Base-by-base conservation (phyloP, 1,284 basidiomycete species). In the Neotropicomus parvogracilis region DNA sequence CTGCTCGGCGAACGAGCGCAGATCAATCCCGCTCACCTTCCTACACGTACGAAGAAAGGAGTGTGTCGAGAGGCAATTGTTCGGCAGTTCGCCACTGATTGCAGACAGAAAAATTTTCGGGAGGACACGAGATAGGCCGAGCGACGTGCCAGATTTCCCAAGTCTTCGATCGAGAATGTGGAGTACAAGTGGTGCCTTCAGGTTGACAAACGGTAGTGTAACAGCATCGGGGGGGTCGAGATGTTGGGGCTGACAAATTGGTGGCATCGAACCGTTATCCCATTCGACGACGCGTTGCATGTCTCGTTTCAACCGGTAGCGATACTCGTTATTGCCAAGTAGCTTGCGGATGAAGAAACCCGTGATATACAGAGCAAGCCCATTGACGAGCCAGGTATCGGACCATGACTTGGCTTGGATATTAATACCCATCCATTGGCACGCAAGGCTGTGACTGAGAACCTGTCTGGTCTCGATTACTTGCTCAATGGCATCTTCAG, bases 401-500 rank as follows among this genome's bases (percentile, higher is more conserved):
- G 93, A 89, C 79, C 91, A 91, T n/a, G 86, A 82, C 69, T 92
- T 92, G 47, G 89, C 94, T 49, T 95, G 85, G 59, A 99, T 93
- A 68, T 98, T 97, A 70, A 99, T 86, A 17, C 97, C 95, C 46
- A 93, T 79, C 97, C 97, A 99, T 69, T 99, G 97, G 58, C 85
- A 92, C 6, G 94, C 94, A 33, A 99, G 77, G 2, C 91, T 86
- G 62, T 98, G 91, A 24, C 87, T 80, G 35, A 99, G 78, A 14
- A 83, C 75, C 52, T 95, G 92, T 14, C 95, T 80, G 1, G 94
- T 90, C 64, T 97, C 92, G 58, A 93, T 81, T 1, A 91, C 91
- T 66, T 95, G 94, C 62, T 99, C 97, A 56, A 99, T 94, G 31
- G 92, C 84, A 55, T 90, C 84, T 26, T 91, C 80, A 0, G 92